Base-by-base conservation (phyloP, 768 basidiomycete genomes). In the Suillus discolor region DNA sequence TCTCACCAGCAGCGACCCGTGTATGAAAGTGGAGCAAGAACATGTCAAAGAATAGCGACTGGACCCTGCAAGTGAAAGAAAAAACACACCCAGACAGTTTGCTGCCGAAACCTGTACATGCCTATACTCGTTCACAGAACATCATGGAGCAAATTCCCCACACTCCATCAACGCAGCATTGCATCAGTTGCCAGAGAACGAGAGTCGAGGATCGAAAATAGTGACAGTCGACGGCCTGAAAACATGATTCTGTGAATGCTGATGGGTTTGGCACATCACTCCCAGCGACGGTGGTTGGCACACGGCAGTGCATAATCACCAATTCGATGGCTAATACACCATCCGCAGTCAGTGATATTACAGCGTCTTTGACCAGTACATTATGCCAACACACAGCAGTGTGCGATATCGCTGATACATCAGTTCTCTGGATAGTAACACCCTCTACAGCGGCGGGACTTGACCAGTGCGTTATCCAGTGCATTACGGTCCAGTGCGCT, bases 21-120 rank as follows among this genome's bases (percentile, higher is more conserved):
- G 41, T 25, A 42, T 60, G 11, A 60, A 60, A 60, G 41, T 41
- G 59, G 42, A 60, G 57, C 16, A 28, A 15, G 39, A 25, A 31
- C 54, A 39, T 57, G 38, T 25, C 39, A 42, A 28, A 18, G 25
- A 31, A 34, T n/a, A 18, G 6, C 16, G 16, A 59, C 41, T 42
- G 11, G 59, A 60, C 59, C 59, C 59, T 41, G 57, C 39, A 41
- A 60, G 39, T 28, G 57, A 42, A 28, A 60, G 28, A 60, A 60
- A 41, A 60, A 11, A 60, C 39, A 59, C 9, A 41, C 23, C n/a
- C 13, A 23, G 18, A 25, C 16, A 28, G 5, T 41, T 41, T 25
- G 42, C 9, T 25, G 59, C 25, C 59, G 59, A 60, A 60, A 60
- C 59, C 38, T 25, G 23, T 59, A 59, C 38, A 39, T 18, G 25